Evolutionary conservation across 768 basidiomycete genomes (phyloP).

Genomic region (Phylloporus arenicola): DNA sequence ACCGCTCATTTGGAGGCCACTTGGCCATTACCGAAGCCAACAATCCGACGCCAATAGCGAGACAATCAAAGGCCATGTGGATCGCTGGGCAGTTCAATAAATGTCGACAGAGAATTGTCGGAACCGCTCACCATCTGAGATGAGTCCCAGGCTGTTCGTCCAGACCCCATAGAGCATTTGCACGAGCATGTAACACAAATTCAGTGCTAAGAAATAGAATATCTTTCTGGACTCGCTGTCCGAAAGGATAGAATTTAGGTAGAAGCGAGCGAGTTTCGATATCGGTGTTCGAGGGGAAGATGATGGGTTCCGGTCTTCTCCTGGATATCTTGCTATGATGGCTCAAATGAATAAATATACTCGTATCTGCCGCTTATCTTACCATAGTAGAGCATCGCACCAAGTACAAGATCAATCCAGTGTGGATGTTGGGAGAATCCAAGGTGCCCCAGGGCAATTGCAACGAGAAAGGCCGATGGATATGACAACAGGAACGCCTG

Average conservation of each 20-base stretch:
- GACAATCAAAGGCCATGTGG: constrained; percentile 99
- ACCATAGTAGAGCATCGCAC: constrained; percentile 62
- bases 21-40: constrained; percentile 97
- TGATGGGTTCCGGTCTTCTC: constrained; percentile 39
- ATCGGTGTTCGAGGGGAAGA: constrained; percentile 46
- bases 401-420: constrained; percentile 57
- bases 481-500: constrained; percentile 60
- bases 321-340: constrained; percentile 47
- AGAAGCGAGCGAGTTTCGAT: constrained; percentile 53
- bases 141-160: constrained; percentile 95
- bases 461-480: constrained; percentile 43
- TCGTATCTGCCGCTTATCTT: constrained; percentile 11
- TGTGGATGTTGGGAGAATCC: constrained; percentile 58
- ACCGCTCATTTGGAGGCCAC: constrained; percentile 91
- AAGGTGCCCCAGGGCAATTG: constrained; percentile 51
- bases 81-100: constrained; percentile 57
- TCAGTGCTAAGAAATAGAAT: constrained; percentile 93
- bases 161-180: constrained; percentile 97
- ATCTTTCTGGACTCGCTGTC: constrained; percentile 93
- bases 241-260: constrained; percentile 85
- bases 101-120: not conserved
- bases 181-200: constrained; percentile 92
- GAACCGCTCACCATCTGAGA: constrained; percentile 80
- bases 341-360: constrained; percentile 6
- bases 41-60: constrained; percentile 93